phyloP scores from a whole-genome alignment of 192 early-diverging fungal species.

The Linnemannia zychae region DNA sequence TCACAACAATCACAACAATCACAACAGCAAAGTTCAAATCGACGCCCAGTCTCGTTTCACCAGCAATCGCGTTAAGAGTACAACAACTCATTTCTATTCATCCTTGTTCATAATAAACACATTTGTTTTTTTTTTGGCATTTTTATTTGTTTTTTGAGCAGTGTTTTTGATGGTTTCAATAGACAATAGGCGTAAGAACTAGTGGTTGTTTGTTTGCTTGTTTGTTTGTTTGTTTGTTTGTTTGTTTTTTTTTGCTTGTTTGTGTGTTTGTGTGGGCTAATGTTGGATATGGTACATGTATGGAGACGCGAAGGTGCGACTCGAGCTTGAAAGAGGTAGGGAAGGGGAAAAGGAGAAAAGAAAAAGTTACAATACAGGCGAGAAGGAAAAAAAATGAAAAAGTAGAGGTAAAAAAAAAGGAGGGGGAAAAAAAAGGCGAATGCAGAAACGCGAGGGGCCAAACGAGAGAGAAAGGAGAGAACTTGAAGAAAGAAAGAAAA shows the following conservation, averaged over 20 bases:
- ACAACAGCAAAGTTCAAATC: neutral
- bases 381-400: constrained; percentile 1
- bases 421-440: neutral
- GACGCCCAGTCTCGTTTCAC: neutral
- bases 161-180: neutral
- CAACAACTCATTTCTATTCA: neutral
- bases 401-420: neutral
- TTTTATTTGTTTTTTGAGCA: neutral
- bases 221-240: neutral
- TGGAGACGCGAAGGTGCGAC: neutral
- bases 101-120: neutral
- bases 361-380: neutral
- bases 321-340: neutral
- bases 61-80: neutral
- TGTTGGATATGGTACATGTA: neutral
- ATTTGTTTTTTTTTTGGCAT: constrained; percentile 18
- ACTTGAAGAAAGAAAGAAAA: neutral
- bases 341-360: neutral
- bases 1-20: constrained; percentile 13
- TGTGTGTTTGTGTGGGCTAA: neutral
- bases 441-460: neutral
- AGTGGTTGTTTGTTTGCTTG: neutral
- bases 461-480: neutral
- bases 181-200: neutral
- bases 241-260: neutral